phyloP scores from a whole-genome alignment of 345 rosid genomes.

The Gynandropsis gynandra region DNA sequence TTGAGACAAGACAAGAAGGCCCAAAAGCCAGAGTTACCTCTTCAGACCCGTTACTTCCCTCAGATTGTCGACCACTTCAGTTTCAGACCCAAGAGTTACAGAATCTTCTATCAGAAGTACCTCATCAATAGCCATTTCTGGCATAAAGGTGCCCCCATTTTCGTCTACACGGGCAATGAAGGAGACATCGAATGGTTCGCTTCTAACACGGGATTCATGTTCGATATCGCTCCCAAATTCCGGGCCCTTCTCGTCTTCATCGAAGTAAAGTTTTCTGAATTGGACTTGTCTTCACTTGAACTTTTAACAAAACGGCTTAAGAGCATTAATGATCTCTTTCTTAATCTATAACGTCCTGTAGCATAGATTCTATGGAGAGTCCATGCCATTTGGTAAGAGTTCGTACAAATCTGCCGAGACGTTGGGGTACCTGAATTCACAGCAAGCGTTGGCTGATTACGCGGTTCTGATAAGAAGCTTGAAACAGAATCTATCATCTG shows the following conservation, averaged over 20 bases:
- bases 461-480: conserved; percentile 57
- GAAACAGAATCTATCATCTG: conserved; percentile 62
- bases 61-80: conserved; percentile 71
- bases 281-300: too few species aligned
- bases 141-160: conserved; percentile 53
- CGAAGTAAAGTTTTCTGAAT: conserved; percentile 46
- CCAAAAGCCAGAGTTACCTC: conserved; percentile 26
- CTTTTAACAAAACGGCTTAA: neutral
- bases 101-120: conserved; percentile 58
- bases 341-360: conserved; percentile 19
- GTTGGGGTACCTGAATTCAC: conserved; percentile 65
- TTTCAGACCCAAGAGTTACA: conserved; percentile 47
- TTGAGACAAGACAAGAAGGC: conserved; percentile 23
- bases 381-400: conserved; percentile 58
- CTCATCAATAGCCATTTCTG: conserved; percentile 46
- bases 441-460: conserved; percentile 77
- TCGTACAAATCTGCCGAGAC: conserved; percentile 46
- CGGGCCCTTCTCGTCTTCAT: conserved; percentile 65
- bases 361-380: conserved; percentile 78
- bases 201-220: conserved; percentile 63
- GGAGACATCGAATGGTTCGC: conserved; percentile 80
- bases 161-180: conserved; percentile 76
- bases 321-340: neutral
- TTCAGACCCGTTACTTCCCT: conserved; percentile 51
- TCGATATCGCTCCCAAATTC: conserved; percentile 76